A percentile compares a stretch with the other conserved stretches of the same genome.
phyloP scores from a whole-genome alignment of 805 yeast genomes.

The Spathaspora girioi region DNA sequence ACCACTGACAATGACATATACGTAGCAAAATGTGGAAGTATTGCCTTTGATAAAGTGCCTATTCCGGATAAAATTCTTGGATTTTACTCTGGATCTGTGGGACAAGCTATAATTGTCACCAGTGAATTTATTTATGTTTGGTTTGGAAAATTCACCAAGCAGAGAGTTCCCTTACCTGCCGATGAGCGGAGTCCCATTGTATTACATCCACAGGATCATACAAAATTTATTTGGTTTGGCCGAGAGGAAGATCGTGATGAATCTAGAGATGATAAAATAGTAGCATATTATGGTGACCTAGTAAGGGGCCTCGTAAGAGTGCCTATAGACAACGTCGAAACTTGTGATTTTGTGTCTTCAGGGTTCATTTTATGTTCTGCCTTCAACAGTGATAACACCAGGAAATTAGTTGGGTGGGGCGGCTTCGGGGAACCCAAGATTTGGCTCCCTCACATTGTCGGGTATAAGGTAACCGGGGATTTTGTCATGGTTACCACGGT shows the following conservation, averaged over 20 bases:
- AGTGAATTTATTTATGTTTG: constrained; percentile 53
- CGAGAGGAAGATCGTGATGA: constrained; percentile 22
- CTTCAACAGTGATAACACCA: constrained; percentile 13
- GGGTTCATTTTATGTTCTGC: constrained; percentile 56
- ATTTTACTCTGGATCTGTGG: constrained; percentile 47
- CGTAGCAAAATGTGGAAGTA: constrained; percentile 58
- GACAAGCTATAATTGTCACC: constrained; percentile 55
- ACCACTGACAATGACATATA: constrained; percentile 49
- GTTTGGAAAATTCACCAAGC: constrained; percentile 58
- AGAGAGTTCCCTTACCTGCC: constrained; percentile 42
- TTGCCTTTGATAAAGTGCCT: constrained; percentile 32
- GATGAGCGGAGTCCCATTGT: constrained; percentile 40
- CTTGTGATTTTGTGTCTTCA: constrained; percentile 62
- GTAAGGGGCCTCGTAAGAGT: constrained; percentile 62
- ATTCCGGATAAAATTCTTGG: constrained; percentile 30
- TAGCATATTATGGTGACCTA: too few species aligned
- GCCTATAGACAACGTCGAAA: constrained; percentile 47
- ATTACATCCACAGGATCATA: constrained; percentile 52
- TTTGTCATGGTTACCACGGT: constrained; percentile 69
- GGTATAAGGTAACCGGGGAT: constrained; percentile 67
- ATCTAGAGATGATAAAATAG: constrained; percentile 47
- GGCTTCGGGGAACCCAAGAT: constrained; percentile 37
- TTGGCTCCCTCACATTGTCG: constrained; percentile 59
- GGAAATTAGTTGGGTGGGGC: constrained; percentile 45
- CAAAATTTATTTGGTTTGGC: constrained; percentile 74